Base-by-base conservation (phyloP, 1,139 yeast genomes). In the Pichia sp. region DNA sequence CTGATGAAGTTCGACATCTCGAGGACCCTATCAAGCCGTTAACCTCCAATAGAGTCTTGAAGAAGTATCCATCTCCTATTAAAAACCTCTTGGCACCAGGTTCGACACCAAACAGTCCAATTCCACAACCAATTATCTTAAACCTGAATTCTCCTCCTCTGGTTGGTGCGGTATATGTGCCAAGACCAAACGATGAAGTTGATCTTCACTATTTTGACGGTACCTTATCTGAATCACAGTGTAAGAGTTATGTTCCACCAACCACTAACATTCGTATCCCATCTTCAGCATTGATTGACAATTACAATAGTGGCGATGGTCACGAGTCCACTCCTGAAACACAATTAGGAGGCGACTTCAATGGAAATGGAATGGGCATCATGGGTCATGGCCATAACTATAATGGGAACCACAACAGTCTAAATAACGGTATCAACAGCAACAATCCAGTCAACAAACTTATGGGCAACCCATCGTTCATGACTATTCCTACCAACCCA, bases 1-100 rank as follows among this genome's bases (percentile, higher is more conserved):
- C 99, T 0, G 99, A 93, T 70, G 99, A 92, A 68, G 88, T 92
- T 44, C 82, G 98, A 66, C 92, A 87, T 59, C 79, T 82, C 51
- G 87, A 84, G 54, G 98, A 93, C 68, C 90, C 90, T 49, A 92
- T 95, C 62, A 84, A 85, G 46, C 81, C 84, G 1, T 67, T 72
- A 32, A 83, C 82, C 29, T 73, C 82, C 38, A 72, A 79, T 55
- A 80, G 96, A 64, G 82, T 87, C 60, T 77, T 87, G 67, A 83
- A 84, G 66, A 84, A 84, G 67, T 84, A 75, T 64, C 92, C 87
- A 52, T 89, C 97, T 2, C 99, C 99, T 10, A 78, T 93, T 62
- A 85, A 84, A 66, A 82, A 84, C 61, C 70, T 90, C 61, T 75
- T 93, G 54, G 87, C 95, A 13, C 78, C 85, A 3, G 83, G 85